Conservation (phyloP, 2,329 filamentous ascomycete species). For the Venturia oleaginea region DNA sequence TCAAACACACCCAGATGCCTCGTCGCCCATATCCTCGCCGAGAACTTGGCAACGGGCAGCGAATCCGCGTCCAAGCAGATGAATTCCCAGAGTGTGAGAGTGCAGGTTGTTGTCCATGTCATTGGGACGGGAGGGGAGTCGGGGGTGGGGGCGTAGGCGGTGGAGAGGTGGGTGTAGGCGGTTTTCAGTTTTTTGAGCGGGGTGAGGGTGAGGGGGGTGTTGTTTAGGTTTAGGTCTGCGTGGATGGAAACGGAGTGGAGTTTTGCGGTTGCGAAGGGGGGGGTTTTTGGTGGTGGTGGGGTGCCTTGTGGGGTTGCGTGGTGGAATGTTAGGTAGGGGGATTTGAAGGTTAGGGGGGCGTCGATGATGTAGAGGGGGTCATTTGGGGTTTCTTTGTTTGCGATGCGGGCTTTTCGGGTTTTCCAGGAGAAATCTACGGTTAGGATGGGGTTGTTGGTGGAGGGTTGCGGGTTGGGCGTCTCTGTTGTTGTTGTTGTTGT, state of each 20-base stretch:
- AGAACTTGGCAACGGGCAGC: not conserved
- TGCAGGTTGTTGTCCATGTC: not conserved
- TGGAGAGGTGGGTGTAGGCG: not conserved
- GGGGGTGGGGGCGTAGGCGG: not conserved
- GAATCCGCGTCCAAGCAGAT: not conserved
- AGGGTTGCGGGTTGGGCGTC: too few relatives aligned
- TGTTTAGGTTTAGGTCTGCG: not conserved
- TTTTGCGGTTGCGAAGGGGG: not conserved
- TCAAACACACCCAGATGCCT: not conserved
- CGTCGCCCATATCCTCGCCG: not conserved
- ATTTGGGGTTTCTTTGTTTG: constrained; percentile 16
- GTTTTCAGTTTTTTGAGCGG: not conserved
- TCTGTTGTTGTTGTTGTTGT: too few relatives aligned
- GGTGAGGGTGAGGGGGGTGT: not conserved
- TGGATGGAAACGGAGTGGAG: constrained; percentile 4
- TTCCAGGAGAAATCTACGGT: constrained; percentile 23
- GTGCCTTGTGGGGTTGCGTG: not conserved
- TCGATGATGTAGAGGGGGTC: constrained; percentile 12
- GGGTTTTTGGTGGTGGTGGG: too few relatives aligned
- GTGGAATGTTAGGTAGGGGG: not conserved
- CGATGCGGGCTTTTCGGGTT: constrained; percentile 20
- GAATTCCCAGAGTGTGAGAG: not conserved
- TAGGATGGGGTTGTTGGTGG: not conserved
- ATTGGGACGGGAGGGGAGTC: not conserved
- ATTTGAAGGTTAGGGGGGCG: not conserved